phyloP scores from a whole-genome alignment of 352 stramenopile genomes.

The Phytophthora podocarpi region DNA sequence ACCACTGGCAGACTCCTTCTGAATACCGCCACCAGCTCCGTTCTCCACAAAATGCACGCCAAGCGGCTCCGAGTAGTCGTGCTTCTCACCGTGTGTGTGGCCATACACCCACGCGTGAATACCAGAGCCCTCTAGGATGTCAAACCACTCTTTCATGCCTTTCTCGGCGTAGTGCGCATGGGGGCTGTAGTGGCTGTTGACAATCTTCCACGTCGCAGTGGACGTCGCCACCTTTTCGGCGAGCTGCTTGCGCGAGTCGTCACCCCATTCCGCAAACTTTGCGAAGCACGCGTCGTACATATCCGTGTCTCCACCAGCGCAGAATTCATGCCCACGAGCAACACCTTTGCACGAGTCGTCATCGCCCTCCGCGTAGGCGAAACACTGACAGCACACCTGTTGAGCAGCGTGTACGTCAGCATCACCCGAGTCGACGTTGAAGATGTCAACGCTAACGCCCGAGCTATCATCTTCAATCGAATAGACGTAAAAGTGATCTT shows the following conservation, averaged over 20 bases:
- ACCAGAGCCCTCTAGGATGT: constrained; percentile 36
- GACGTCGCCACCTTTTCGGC: constrained; percentile 44
- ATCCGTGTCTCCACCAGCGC: constrained; percentile 41
- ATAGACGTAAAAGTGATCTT: constrained; percentile 63
- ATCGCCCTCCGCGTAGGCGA: constrained; percentile 44
- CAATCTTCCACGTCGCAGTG: constrained; percentile 43
- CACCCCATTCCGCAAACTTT: constrained; percentile 45
- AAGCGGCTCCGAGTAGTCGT: constrained; percentile 36
- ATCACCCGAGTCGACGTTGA: constrained; percentile 60
- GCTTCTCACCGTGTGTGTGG: constrained; percentile 35
- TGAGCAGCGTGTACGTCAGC: constrained; percentile 48
- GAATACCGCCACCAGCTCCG: too few species aligned
- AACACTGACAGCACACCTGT: constrained; percentile 65
- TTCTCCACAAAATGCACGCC: constrained; percentile 77
- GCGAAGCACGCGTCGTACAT: constrained; percentile 51
- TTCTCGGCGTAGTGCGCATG: constrained; percentile 42
- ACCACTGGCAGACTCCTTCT: constrained; percentile 64
- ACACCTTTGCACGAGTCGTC: constrained; percentile 44
- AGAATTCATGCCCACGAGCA: constrained; percentile 43
- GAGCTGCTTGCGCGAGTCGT: constrained; percentile 47
- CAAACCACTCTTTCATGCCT: constrained; percentile 48
- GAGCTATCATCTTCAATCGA: constrained; percentile 37
- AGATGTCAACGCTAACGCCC: constrained; percentile 58
- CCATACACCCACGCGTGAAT: constrained; percentile 45
- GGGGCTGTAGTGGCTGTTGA: constrained; percentile 57